Evolutionary conservation across 805 yeast genomes (phyloP), one percentile per base, ranked within the genome.

Genomic region (Kuraishia molischiana): DNA sequence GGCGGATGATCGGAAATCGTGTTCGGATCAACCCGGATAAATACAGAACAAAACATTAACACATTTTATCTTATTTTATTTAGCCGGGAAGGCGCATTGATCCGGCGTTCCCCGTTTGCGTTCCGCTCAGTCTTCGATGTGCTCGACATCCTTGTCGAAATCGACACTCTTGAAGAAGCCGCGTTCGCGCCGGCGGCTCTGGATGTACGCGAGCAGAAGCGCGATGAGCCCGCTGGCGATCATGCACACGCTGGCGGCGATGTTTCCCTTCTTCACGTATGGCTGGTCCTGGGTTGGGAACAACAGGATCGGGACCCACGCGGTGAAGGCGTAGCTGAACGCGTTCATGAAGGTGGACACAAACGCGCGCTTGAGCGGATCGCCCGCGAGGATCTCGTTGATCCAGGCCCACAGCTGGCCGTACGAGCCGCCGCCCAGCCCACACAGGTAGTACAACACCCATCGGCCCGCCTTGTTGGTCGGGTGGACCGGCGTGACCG

Each of bases 351-450:
- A 40, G 5, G 59, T 68, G 13, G 67, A 64, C 4, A 62, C 56
- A 17, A 51, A 43, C 39, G 53, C 49, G 53, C 63, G 48, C 51
- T 61, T 57, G 64, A 60, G 51, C 47, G 68, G 74, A 41, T 69
- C 67, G 5, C 58, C 49, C 19, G 59, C 58, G 15, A 74, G 48
- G 19, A 66, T 46, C 28, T 72, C 56, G 47, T 74, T 74, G 28
- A 73, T 65, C 81, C 80, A 75, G 2, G 76, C 59, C 42, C 66
- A 74, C 11, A 73, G 78, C 53, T 71, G 79, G 1, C 77, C 79
- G 67, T 66, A 66, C 3, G 69, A 8, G 8, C 48, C 0, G 67
- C 56, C 8, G 77, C 75, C 13, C 67, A 50, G 3, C 74, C 73
- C 3, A 66, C 51, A 22, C 34, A 72, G 43, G 44, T 64, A 72